These are phyloP conservation scores for Termitomyces sp. DNA, from an alignment of 768 basidiomycete genomes.

Conservation along the genomic window DNA sequence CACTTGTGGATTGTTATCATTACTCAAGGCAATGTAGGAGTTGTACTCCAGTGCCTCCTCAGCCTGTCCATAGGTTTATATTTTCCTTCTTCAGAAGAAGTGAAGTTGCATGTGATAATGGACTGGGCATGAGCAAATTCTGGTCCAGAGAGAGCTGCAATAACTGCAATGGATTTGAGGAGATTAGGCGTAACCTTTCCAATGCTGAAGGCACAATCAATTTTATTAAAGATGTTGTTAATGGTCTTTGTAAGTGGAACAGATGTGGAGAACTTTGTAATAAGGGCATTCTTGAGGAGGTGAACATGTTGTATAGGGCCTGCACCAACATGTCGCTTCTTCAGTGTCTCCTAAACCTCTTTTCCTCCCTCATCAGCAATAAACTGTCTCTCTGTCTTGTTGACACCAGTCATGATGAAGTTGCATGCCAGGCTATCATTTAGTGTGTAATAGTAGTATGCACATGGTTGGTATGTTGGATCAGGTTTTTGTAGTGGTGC, in stretches of 20 bases:
- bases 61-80: not conserved
- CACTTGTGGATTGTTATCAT: too few species aligned
- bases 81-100: not conserved
- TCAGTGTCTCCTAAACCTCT: not conserved
- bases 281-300: not conserved
- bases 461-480: not conserved
- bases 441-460: not conserved
- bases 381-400: too few species aligned
- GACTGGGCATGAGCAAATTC: not conserved
- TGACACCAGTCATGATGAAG: not conserved
- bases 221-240: not conserved
- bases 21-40: too few species aligned
- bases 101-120: not conserved
- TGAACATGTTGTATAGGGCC: not conserved
- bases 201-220: not conserved
- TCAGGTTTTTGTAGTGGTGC: not conserved
- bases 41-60: too few species aligned
- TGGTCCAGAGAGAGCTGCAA: not conserved
- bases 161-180: not conserved
- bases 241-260: not conserved
- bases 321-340: not conserved
- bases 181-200: not conserved
- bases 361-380: too few species aligned
- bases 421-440: not conserved
- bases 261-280: not conserved